Percentiles rank a stretch among this genome's conserved stretches.
Conservation (phyloP, 345 rosid species). For the Zanthoxylum bungeanum region DNA sequence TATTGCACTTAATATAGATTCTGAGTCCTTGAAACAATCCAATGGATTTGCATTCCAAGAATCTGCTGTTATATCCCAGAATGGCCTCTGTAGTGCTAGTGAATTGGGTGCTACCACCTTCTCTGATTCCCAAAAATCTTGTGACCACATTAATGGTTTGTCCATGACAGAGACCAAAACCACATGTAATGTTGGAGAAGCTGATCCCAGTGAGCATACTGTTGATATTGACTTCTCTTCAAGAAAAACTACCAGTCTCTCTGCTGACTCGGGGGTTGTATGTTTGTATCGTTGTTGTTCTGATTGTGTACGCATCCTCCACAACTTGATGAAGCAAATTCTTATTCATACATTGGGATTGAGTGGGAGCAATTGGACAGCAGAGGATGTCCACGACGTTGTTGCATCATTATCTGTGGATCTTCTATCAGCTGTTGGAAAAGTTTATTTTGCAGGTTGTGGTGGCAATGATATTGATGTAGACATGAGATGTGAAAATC, state of each 20-base stretch:
- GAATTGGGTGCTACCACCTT: constrained; percentile 14
- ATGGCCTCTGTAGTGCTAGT: constrained; percentile 25
- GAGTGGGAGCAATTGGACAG: constrained; percentile 32
- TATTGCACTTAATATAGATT: constrained; percentile 21
- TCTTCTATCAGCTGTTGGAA: constrained; percentile 58
- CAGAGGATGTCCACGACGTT: constrained; percentile 65
- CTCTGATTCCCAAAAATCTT: constrained; percentile 13
- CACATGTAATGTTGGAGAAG: constrained; percentile 18
- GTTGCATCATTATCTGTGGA: constrained; percentile 68
- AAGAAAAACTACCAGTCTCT: constrained; percentile 16
- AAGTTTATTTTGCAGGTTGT: constrained; percentile 31
- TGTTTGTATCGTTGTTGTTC: constrained; percentile 74
- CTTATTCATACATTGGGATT: constrained; percentile 42
- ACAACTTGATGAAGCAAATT: constrained; percentile 43
- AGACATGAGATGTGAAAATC: constrained; percentile 21
- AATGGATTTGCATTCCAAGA: constrained; percentile 25
- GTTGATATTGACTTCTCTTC: constrained; percentile 18
- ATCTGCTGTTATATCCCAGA: constrained; percentile 16
- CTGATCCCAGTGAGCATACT: constrained; percentile 15
- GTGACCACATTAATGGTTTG: constrained; percentile 24
- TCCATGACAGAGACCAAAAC: not conserved
- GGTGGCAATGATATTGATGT: constrained; percentile 26
- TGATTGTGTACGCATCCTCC: constrained; percentile 50
- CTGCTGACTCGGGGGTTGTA: constrained; percentile 30
- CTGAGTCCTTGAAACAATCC: constrained; percentile 19